Percentiles rank a stretch among this genome's conserved stretches.
These are phyloP conservation scores for Symbiodinium pilosum DNA, from an alignment of 73 alveolate species.

Conservation along the genomic window DNA sequence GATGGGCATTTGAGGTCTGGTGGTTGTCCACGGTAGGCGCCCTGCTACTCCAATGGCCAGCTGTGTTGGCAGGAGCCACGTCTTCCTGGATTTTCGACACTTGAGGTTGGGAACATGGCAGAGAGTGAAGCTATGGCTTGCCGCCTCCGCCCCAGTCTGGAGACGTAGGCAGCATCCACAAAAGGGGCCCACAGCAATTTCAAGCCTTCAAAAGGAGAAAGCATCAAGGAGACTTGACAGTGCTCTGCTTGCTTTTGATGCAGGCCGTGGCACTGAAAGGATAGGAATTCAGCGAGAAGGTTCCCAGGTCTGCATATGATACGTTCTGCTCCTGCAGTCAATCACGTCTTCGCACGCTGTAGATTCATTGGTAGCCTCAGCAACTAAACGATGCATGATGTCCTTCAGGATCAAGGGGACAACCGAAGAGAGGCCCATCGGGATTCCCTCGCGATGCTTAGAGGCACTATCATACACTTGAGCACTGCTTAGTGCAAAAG, in stretches of 20 bases:
- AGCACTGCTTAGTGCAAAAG: no score
- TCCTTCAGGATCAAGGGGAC: conserved; percentile 87
- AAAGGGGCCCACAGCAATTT: conserved; percentile 92
- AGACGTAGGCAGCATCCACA: conserved; percentile 50
- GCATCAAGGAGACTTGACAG: not conserved
- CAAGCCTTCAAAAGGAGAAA: not conserved
- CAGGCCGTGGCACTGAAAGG: conserved; percentile 20
- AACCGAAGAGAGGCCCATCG: conserved; percentile 69
- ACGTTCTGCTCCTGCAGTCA: conserved; percentile 44
- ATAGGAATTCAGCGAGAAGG: conserved; percentile 65
- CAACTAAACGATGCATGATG: not conserved
- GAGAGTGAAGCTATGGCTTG: not conserved
- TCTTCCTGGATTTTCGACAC: conserved; percentile 18
- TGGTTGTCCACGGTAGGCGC: not conserved
- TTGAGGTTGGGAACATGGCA: not conserved
- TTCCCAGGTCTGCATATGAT: conserved; percentile 51
- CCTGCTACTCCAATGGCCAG: conserved; percentile 47
- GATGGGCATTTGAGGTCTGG: no score
- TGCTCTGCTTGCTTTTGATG: not conserved
- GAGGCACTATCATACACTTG: no score
- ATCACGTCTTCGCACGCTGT: not conserved
- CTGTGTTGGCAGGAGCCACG: conserved; percentile 74
- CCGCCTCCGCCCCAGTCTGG: conserved; percentile 37
- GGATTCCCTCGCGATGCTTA: conserved; percentile 89
- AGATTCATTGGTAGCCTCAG: not conserved